Base-by-base conservation (phyloP, 345 rosid genomes). In the Bruguiera gymnorhiza region DNA sequence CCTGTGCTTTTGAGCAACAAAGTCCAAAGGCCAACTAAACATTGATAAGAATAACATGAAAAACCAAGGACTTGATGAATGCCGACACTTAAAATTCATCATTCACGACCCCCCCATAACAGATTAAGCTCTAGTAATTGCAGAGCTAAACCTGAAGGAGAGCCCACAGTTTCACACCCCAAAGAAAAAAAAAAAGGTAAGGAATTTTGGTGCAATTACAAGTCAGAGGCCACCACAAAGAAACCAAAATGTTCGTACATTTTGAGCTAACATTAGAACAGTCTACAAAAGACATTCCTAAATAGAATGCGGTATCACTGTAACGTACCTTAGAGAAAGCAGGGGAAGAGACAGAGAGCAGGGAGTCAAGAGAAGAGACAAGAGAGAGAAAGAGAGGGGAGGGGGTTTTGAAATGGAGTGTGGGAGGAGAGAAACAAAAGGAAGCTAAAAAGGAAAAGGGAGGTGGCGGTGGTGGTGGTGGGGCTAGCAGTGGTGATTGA, bases 351-450 rank as follows among this genome's bases (percentile, higher is more conserved):
- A 36, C 58, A 21, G 32, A 43, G 30, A 55, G 63, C 19, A 24
- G 51, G 8, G 29, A 69, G 29, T 11, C 63, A 27, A 27, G 10
- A 63, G 55, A n/a, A 70, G 32, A 18, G 66, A 30, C 62, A 63
- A 11, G 62, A 64, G 29, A 60, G 63, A 59, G 74, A 59, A 65
- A 7, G 37, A 11, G 46, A 36, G 60, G 18, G 27, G 9, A 51
- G 34, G 58, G 46, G 16, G 55, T 39, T 60, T 24, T 52, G 54
- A 60, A 62, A 32, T 6, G 15, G 51, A 16, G 48, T 61, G 69
- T 26, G 59, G 21, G 58, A 58, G 73, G 62, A 72, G 70, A 68
- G 70, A 48, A 74, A 52, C 29, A 57, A 51, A 61, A 8, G 54
- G 37, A 62, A 69, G 50, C 24, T 64, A 31, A 69, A 69, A 76